Percentiles rank a stretch among this genome's conserved stretches.
These are phyloP conservation scores for Cicer judaicum DNA, from an alignment of 306 rosid species.

Conservation along the genomic window DNA sequence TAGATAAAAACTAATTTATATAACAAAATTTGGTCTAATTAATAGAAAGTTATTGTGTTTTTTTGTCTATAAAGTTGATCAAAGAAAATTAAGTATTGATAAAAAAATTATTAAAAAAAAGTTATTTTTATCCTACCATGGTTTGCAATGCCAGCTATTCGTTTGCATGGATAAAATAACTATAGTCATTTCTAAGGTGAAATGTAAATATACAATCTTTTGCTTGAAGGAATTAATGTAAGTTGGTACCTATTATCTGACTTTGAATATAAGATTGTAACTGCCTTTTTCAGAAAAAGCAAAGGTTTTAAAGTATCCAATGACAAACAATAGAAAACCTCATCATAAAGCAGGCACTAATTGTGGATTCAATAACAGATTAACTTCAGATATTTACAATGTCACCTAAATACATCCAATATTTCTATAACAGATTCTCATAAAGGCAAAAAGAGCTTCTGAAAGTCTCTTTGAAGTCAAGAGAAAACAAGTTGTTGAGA, in stretches of 20 bases:
- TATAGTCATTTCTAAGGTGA: not conserved
- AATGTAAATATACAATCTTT: conserved; percentile 29
- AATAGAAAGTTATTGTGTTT: not conserved
- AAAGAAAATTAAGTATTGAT: not conserved
- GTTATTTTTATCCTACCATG: not conserved
- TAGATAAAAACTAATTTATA: not conserved
- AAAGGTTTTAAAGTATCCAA: conserved; percentile 9
- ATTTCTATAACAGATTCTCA: conserved; percentile 23
- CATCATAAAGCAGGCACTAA: conserved; percentile 30
- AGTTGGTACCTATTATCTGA: conserved; percentile 40
- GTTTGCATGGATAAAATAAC: too few relatives aligned
- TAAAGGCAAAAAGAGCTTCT: conserved; percentile 25
- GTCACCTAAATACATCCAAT: conserved; percentile 30
- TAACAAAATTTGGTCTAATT: not conserved
- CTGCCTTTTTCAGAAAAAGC: conserved; percentile 43
- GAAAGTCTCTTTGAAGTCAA: conserved; percentile 48
- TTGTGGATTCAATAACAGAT: conserved; percentile 36
- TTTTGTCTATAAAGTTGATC: not conserved
- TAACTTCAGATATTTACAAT: not conserved
- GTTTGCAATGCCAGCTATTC: too few relatives aligned
- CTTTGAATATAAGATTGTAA: conserved; percentile 47
- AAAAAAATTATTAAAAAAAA: not conserved
- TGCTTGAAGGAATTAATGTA: conserved; percentile 41
- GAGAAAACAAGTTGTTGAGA: conserved; percentile 49
- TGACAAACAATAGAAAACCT: conserved; percentile 27